A percentile compares a stretch with the other conserved stretches of the same genome.
Evolutionary conservation across 2,329 filamentous ascomycete species (phyloP).

Genomic region (Leptodontidium sp.): DNA sequence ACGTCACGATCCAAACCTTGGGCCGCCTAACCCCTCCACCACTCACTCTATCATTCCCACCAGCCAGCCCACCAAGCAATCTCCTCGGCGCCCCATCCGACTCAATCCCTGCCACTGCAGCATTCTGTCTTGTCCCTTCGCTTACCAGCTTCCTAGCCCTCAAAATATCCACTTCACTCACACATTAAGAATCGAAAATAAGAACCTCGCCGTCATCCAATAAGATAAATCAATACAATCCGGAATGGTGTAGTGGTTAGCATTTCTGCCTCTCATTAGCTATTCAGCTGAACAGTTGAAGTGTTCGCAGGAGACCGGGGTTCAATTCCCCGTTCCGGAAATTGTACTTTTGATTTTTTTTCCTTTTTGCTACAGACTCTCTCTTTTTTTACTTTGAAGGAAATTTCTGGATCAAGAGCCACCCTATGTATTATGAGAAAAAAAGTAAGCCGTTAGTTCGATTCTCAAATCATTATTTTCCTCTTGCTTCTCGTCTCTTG

Average conservation of each 20-base stretch:
- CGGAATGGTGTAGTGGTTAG: constrained; percentile 28
- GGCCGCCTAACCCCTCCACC: too few species aligned
- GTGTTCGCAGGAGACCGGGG: constrained; percentile 26
- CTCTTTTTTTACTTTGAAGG: not conserved
- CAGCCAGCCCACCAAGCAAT: constrained; percentile 6
- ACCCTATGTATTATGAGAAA: too few species aligned
- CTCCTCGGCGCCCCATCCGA: constrained; percentile 14
- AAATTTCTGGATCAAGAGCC: too few species aligned
- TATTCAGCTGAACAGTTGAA: not conserved
- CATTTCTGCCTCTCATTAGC: constrained; percentile 25
- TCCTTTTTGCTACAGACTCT: not conserved
- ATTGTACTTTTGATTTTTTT: not conserved
- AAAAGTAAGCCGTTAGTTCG: too few species aligned
- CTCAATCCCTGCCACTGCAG: not conserved
- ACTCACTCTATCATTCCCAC: too few species aligned
- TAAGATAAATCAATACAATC: not conserved
- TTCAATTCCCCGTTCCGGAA: constrained; percentile 28
- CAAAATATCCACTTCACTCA: constrained; percentile 3
- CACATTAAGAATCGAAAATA: not conserved
- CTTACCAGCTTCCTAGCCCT: not conserved
- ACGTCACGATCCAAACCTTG: not conserved
- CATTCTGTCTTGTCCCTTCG: not conserved
- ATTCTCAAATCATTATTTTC: not conserved
- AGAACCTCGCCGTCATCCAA: not conserved
- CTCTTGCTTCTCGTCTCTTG: not conserved